Conservation (phyloP, 352 stramenopile genomes). For the Pythium brachiatum region DNA sequence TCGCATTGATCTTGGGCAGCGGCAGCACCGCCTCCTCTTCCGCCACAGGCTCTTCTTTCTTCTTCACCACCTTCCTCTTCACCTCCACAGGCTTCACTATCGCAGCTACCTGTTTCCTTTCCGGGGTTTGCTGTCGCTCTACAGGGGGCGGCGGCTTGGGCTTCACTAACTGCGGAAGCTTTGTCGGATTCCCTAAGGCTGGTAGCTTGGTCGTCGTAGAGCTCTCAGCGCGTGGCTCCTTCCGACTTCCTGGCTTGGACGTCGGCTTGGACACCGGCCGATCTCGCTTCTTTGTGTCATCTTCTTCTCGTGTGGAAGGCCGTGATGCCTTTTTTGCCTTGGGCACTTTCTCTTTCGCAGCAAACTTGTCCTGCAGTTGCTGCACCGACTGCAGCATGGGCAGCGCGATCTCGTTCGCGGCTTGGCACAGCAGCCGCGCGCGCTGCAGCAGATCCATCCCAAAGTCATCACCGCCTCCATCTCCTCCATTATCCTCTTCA, state of each 20-base stretch:
- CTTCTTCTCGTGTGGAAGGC: slow-evolving; percentile 18
- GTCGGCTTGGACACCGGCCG: background rate
- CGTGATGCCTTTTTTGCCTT: slow-evolving; percentile 6
- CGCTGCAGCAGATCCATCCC: slow-evolving; percentile 19
- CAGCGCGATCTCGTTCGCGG: slow-evolving; percentile 30
- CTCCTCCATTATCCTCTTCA: background rate
- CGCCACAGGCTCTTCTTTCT: slow-evolving; percentile 1
- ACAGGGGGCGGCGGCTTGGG: background rate
- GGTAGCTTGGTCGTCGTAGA: background rate
- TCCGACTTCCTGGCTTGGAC: background rate
- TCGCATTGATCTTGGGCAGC: slow-evolving; percentile 29
- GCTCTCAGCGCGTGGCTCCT: background rate
- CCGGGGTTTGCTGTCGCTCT: background rate
- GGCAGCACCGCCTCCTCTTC: slow-evolving; percentile 13
- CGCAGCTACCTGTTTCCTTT: background rate
- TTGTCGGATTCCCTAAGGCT: background rate
- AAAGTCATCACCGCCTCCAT: slow-evolving; percentile 12
- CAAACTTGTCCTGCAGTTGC: slow-evolving; percentile 8
- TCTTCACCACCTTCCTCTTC: slow-evolving; percentile 8
- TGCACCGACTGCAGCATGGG: slow-evolving; percentile 23
- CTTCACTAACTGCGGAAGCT: background rate
- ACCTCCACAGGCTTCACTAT: background rate
- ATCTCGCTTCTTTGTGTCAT: background rate
- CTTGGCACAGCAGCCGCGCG: slow-evolving; percentile 21
- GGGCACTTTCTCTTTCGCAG: slow-evolving; percentile 9